Percentiles rank a stretch among this genome's conserved stretches.
These are phyloP conservation scores for Diaporthe ilicicola DNA, from an alignment of 2,329 filamentous ascomycete genomes.

Conservation along the genomic window DNA sequence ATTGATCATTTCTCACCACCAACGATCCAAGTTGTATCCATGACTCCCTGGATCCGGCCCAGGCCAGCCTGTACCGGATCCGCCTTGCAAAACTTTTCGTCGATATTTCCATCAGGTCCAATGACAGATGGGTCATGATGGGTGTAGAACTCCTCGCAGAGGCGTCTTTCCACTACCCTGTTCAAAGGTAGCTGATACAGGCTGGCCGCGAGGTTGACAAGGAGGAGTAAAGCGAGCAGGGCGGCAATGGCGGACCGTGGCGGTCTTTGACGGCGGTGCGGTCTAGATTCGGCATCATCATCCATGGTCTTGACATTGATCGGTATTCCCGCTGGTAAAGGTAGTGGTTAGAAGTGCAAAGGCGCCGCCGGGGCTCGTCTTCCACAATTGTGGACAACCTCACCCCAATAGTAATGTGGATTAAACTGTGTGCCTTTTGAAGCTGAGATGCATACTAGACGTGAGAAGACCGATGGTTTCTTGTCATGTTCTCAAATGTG, in stretches of 20 bases:
- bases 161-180: conserved; percentile 54
- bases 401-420: too few relatives aligned
- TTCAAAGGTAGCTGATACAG: conserved; percentile 58
- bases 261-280: background rate
- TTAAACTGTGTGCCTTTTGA: background rate
- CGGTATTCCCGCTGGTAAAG: background rate
- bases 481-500: background rate
- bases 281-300: background rate
- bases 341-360: background rate
- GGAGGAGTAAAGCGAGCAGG: conserved; percentile 51
- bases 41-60: conserved; percentile 60
- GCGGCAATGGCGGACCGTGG: conserved; percentile 35
- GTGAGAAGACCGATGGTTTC: background rate
- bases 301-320: background rate
- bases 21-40: conserved; percentile 59
- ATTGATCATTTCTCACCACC: conserved; percentile 46
- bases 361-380: background rate
- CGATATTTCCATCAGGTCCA: conserved; percentile 48
- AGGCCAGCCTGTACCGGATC: conserved; percentile 59
- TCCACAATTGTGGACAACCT: background rate
- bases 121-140: conserved; percentile 48
- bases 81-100: conserved; percentile 63
- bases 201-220: conserved; percentile 57
- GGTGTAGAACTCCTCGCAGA: conserved; percentile 60
- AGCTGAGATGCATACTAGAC: background rate